Evolutionary conservation across 1,284 basidiomycete species (phyloP).

Genomic region (Pascua guehoae): DNA sequence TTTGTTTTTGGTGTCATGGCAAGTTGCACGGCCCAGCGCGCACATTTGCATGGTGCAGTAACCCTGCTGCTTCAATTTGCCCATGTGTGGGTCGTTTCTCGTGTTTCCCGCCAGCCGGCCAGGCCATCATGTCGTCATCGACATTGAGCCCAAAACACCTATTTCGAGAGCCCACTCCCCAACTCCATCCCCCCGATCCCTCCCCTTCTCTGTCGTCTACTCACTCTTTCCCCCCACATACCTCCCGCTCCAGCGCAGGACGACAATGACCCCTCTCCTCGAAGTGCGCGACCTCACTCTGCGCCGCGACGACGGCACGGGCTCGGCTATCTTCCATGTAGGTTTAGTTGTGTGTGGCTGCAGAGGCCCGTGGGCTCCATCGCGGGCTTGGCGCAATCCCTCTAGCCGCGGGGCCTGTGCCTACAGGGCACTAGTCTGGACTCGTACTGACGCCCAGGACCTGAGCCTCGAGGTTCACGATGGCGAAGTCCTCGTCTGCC

Average conservation of each 20-base stretch:
- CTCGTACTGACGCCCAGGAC: constrained; percentile 37
- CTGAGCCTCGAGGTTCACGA: constrained; percentile 62
- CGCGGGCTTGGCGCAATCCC: neutral
- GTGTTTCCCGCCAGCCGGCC: neutral
- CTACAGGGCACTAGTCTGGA: too few relatives aligned
- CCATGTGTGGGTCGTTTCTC: too few relatives aligned
- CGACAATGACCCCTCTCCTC: constrained; percentile 13
- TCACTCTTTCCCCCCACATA: neutral
- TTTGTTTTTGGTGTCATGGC: too few relatives aligned
- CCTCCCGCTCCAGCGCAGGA: neutral
- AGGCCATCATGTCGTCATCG: neutral
- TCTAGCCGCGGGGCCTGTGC: neutral
- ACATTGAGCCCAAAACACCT: too few relatives aligned
- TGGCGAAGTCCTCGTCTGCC: constrained; percentile 67
- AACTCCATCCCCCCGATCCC: too few relatives aligned
- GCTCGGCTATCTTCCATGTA: constrained; percentile 38
- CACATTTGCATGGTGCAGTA: too few relatives aligned
- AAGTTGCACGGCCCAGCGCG: too few relatives aligned
- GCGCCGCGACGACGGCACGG: constrained; percentile 35
- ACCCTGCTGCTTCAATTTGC: too few relatives aligned
- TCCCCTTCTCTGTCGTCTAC: too few relatives aligned
- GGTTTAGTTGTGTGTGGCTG: neutral
- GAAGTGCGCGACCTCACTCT: constrained; percentile 28
- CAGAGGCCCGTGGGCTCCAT: neutral
- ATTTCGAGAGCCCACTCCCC: too few relatives aligned